Conservation (phyloP, 768 basidiomycete species). For the Mycena epipterygia region DNA sequence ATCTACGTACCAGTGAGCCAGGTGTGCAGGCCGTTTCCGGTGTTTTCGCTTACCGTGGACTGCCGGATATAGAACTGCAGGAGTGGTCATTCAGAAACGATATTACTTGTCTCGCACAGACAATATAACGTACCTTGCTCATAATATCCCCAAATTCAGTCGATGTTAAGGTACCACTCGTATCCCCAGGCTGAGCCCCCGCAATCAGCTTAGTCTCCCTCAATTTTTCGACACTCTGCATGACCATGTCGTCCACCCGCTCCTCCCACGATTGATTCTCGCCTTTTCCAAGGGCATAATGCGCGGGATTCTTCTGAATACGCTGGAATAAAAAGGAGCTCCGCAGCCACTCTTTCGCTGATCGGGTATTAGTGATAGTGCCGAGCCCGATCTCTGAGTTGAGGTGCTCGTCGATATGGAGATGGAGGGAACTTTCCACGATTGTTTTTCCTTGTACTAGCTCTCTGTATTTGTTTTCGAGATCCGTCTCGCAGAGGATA, state of each 20-base stretch:
- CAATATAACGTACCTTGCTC: slow-evolving; percentile 87
- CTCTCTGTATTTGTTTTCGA: slow-evolving; percentile 79
- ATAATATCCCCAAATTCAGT: slow-evolving; percentile 90
- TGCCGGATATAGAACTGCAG: slow-evolving; percentile 81
- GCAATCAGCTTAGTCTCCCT: slow-evolving; percentile 72
- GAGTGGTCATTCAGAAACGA: slow-evolving; percentile 20
- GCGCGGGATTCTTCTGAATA: slow-evolving; percentile 84
- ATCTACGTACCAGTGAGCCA: slow-evolving; percentile 60
- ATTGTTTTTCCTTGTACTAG: slow-evolving; percentile 80
- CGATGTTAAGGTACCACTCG: slow-evolving; percentile 58
- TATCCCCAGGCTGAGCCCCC: slow-evolving; percentile 53
- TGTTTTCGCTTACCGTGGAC: slow-evolving; percentile 63
- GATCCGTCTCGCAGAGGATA: slow-evolving; percentile 82
- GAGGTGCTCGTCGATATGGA: slow-evolving; percentile 88
- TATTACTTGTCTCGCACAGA: background rate
- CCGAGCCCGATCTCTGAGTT: slow-evolving; percentile 94
- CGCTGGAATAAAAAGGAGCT: slow-evolving; percentile 91
- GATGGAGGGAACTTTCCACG: slow-evolving; percentile 89
- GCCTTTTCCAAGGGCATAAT: slow-evolving; percentile 77
- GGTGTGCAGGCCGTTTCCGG: background rate
- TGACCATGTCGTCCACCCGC: slow-evolving; percentile 80
- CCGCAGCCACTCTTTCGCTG: slow-evolving; percentile 87
- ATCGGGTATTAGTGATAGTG: slow-evolving; percentile 78
- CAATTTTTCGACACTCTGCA: slow-evolving; percentile 72
- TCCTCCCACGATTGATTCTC: slow-evolving; percentile 76